Evolutionary conservation across 176 grass and related monocot genomes (phyloP).

Genomic region (Oryza meridionalis): DNA sequence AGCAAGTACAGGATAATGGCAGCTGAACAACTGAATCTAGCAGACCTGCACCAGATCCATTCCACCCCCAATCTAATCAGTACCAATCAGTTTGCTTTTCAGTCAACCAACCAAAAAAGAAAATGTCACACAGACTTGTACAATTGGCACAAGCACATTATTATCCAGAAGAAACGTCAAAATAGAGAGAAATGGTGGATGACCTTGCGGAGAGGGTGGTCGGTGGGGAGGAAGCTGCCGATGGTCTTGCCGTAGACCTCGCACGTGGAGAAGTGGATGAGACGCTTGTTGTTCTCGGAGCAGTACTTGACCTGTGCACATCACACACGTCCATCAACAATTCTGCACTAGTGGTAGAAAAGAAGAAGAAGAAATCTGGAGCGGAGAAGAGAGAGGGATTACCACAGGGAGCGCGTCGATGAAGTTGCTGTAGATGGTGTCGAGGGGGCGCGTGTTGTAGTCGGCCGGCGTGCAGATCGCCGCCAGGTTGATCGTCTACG

Average conservation of each 20-base stretch:
- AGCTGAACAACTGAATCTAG: slow-evolving; percentile 18
- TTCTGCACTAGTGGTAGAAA: neutral
- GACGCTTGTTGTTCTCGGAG: slow-evolving; percentile 94
- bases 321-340: neutral
- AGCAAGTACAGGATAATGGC: slow-evolving; percentile 8
- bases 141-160: neutral
- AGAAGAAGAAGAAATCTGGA: neutral
- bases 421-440: slow-evolving; percentile 99
- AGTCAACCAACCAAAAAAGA: slow-evolving; percentile 1
- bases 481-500: slow-evolving; percentile 90
- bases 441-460: slow-evolving; percentile 95
- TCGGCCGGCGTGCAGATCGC: slow-evolving; percentile 97
- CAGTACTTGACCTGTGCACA: slow-evolving; percentile 82
- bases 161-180: slow-evolving; percentile 19
- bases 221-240: slow-evolving; percentile 95
- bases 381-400: slow-evolving; percentile 7
- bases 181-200: neutral
- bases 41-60: slow-evolving; percentile 28
- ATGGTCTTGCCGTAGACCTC: slow-evolving; percentile 98
- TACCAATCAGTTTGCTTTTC: neutral
- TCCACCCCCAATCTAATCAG: neutral
- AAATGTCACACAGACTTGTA: neutral
- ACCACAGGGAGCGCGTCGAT: slow-evolving; percentile 97
- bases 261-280: slow-evolving; percentile 99
- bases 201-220: slow-evolving; percentile 92